Conservation (phyloP, 2,329 filamentous ascomycete species). For the Colletotrichum limetticola region DNA sequence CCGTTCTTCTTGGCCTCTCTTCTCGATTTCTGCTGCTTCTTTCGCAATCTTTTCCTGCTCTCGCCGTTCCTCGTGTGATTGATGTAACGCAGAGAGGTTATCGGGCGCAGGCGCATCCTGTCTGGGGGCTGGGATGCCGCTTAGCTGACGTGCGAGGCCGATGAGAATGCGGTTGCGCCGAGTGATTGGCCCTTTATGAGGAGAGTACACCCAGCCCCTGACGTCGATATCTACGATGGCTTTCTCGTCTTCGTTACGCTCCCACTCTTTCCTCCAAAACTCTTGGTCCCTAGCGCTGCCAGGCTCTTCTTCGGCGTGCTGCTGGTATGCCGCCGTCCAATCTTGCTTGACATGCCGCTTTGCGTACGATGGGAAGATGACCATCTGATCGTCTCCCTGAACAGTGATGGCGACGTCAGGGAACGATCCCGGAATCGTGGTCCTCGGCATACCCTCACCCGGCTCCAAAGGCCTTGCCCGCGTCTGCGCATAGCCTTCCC, state of each 20-base stretch:
- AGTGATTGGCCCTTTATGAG: conserved; percentile 85
- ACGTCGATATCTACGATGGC: conserved; percentile 95
- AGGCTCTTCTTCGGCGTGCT: conserved; percentile 47
- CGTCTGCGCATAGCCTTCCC: conserved; percentile 68
- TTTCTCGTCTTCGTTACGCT: conserved; percentile 81
- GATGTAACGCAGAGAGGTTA: conserved; percentile 42
- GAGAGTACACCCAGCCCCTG: conserved; percentile 92
- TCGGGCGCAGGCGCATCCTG: conserved; percentile 39
- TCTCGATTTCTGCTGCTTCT: conserved; percentile 82
- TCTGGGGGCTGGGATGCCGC: conserved; percentile 81
- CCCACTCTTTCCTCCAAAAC: conserved; percentile 84
- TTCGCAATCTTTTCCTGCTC: conserved; percentile 75
- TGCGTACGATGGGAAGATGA: conserved; percentile 94
- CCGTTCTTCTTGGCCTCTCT: conserved; percentile 76
- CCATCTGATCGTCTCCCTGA: conserved; percentile 88
- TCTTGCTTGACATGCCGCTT: conserved; percentile 71
- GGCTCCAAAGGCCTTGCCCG: conserved; percentile 51
- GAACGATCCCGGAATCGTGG: conserved; percentile 78
- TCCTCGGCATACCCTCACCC: conserved; percentile 44
- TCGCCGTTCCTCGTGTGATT: conserved; percentile 59
- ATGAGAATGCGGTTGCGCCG: conserved; percentile 89
- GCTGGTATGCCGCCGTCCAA: conserved; percentile 44
- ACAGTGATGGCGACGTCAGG: conserved; percentile 85
- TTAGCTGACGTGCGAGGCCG: conserved; percentile 86
- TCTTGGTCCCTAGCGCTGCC: conserved; percentile 70